These are phyloP conservation scores for Incumbomyces delicatus DNA, from an alignment of 2,329 filamentous ascomycete species.

Conservation along the genomic window DNA sequence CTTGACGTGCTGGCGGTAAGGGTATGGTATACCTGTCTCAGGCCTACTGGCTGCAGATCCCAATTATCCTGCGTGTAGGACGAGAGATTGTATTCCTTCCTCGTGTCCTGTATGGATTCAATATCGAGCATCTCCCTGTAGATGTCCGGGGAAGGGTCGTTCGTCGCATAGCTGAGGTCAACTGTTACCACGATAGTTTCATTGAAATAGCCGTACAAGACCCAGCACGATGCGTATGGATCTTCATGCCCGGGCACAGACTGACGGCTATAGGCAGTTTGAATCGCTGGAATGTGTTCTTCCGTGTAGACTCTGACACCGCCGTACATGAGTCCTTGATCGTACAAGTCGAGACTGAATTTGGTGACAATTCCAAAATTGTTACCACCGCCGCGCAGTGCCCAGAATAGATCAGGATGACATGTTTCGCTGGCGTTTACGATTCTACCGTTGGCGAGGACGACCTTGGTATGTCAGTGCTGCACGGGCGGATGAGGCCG, in stretches of 20 bases:
- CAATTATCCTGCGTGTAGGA: background rate
- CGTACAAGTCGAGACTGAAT: background rate
- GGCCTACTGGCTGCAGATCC: conserved; percentile 9
- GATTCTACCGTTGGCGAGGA: conserved; percentile 31
- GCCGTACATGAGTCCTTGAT: background rate
- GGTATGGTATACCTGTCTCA: conserved; percentile 11
- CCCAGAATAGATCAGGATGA: conserved; percentile 33
- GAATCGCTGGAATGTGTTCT: background rate
- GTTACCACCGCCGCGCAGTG: conserved; percentile 32
- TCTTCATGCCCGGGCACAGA: background rate
- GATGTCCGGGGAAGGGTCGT: background rate
- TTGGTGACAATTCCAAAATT: conserved; percentile 32
- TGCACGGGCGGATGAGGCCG: too few species aligned
- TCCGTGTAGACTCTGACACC: background rate
- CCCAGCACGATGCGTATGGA: background rate
- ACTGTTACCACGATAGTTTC: background rate
- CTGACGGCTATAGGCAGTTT: background rate
- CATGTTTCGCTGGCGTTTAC: conserved; percentile 26
- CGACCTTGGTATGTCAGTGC: conserved; percentile 11
- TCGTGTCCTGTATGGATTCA: background rate
- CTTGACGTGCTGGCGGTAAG: conserved; percentile 12
- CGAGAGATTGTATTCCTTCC: background rate
- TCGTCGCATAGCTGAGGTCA: background rate
- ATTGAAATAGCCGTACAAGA: background rate
- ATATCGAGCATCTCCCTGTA: background rate